Evolutionary conservation across 2,329 filamentous ascomycete species (phyloP), one percentile per base, ranked within the genome.

Genomic region (Emydomyces testavorans): DNA sequence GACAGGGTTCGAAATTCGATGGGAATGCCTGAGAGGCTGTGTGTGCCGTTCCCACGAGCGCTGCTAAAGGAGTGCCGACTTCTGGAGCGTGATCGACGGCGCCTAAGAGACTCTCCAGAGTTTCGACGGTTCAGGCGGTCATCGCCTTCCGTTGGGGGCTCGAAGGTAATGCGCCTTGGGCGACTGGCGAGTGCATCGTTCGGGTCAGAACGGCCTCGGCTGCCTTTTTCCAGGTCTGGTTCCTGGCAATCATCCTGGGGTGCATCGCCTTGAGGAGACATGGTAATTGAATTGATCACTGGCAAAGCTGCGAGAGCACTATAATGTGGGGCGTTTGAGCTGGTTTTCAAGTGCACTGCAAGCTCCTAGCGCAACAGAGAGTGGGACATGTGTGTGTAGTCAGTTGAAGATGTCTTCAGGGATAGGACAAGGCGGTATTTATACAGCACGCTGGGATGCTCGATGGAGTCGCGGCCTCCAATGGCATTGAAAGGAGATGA

Each of bases 1-100:
- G 65, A 66, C 20, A 68, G 56, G 4, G 65, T 67, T 26, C 65
- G 62, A 26, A 65, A 65, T 46, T 65, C 62, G 45, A 65, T 64
- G 1, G 61, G 62, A 15, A 65, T 55, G 1, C 59, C 60, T 15
- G 57, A 51, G 32, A 51, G 54, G 32, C 21, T 38, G 26, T 51
- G 50, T 47, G 36, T 53, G 11, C 50, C 39, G 7, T 38, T 35
- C 16, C 48, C 48, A 21, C 48, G 35, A 20, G 20, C 18, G 40
- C 48, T 50, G 48, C 13, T 46, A 20, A 45, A 50, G 20, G 48
- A 50, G 16, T 50, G 48, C 10, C 48, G 41, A 23, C 41, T 50
- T 31, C 35, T 46, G 21, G 42, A 50, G 11, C 48, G 41, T 10
- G 48, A 50, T 26, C 35, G 11, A 36, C 29, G 42, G 8, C 41